A percentile compares a stretch with the other conserved stretches of the same genome.
Evolutionary conservation across 2,329 filamentous ascomycete genomes (phyloP).

Genomic region (Fusarium sp.): DNA sequence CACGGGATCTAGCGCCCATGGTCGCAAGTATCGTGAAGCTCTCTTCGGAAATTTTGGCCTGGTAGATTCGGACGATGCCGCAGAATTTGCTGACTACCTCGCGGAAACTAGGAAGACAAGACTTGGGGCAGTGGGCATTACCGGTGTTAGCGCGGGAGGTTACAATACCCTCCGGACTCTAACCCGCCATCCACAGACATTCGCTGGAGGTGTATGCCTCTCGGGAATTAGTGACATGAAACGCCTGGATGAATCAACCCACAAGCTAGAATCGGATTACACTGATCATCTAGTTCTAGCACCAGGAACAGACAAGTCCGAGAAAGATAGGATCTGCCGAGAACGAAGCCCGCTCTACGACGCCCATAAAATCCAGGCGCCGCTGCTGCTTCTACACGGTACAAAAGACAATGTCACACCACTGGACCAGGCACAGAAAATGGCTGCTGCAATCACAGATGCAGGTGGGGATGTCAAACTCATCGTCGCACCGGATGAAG

Average conservation of each 20-base stretch:
- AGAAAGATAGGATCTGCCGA: slow-evolving; percentile 59
- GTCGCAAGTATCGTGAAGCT: slow-evolving; percentile 64
- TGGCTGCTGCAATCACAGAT: slow-evolving; percentile 62
- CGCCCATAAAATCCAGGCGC: slow-evolving; percentile 63
- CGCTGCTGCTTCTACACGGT: slow-evolving; percentile 71
- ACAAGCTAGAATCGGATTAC: slow-evolving; percentile 72
- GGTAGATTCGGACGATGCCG: slow-evolving; percentile 66
- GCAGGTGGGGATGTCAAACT: slow-evolving; percentile 63
- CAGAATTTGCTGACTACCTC: slow-evolving; percentile 62
- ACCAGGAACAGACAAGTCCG: slow-evolving; percentile 53
- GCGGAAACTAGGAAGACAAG: slow-evolving; percentile 55
- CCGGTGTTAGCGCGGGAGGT: slow-evolving; percentile 67
- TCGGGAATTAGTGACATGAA: slow-evolving; percentile 69
- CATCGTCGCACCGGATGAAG: slow-evolving; percentile 65
- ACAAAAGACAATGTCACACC: slow-evolving; percentile 71
- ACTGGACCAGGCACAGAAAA: slow-evolving; percentile 68
- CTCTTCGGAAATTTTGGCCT: slow-evolving; percentile 67
- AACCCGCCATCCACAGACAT: slow-evolving; percentile 62
- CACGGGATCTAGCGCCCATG: slow-evolving; percentile 67
- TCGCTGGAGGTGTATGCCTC: slow-evolving; percentile 65
- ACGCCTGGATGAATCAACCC: slow-evolving; percentile 62
- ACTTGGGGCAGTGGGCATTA: slow-evolving; percentile 61
- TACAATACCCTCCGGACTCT: slow-evolving; percentile 68
- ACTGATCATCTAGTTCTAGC: slow-evolving; percentile 61
- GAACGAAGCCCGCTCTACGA: slow-evolving; percentile 66